A percentile compares a stretch with the other conserved stretches of the same genome.
Conservation (phyloP, 1,284 basidiomycete species). For the Coniophora puteana region DNA sequence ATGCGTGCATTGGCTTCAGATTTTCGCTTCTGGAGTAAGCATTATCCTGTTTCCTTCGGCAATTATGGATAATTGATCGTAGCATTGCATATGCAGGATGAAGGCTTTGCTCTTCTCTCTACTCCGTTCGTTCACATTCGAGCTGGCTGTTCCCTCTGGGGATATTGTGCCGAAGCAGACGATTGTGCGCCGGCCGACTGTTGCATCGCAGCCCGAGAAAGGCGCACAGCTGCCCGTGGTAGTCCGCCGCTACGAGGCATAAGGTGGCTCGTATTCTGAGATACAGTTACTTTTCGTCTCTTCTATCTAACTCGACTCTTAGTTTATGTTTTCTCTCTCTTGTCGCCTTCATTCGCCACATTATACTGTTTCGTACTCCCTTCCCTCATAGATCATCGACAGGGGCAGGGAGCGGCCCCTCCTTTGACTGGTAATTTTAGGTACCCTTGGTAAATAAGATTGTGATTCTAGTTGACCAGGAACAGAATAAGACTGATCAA, state of each 20-base stretch:
- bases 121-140: constrained; percentile 52
- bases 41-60: neutral
- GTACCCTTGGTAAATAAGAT: no score
- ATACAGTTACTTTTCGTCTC: no score
- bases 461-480: no score
- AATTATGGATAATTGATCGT: neutral
- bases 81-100: constrained; percentile 34
- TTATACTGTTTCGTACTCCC: no score
- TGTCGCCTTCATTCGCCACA: no score
- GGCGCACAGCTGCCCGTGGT: constrained; percentile 18
- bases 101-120: constrained; percentile 58
- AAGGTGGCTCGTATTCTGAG: no score
- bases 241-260: neutral
- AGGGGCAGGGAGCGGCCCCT: no score
- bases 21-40: constrained; percentile 64
- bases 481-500: no score
- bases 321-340: no score
- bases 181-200: constrained; percentile 37
- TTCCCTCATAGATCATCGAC: no score
- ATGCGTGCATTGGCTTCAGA: constrained; percentile 66
- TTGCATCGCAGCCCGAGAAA: constrained; percentile 18
- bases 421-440: no score
- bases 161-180: constrained; percentile 35
- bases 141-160: constrained; percentile 39
- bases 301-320: no score